Percentiles rank a stretch among this genome's conserved stretches.
Evolutionary conservation across 129 eudicot genomes (phyloP).

Genomic region (sunflower (Helianthus annuus)): HanXRQr2.0-SUNRISE NC_035441.2:62258727-62259226

Average conservation of each 20-base stretch:
- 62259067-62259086: conserved; percentile 54
- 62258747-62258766: too few species aligned
- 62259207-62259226: neutral
- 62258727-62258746: too few species aligned
- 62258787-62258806: too few species aligned
- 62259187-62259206: conserved; percentile 22
- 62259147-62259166: conserved; percentile 97
- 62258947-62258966: conserved; percentile 83
- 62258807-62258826: too few species aligned
- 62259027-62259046: neutral
- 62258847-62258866: neutral
- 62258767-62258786: too few species aligned
- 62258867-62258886: conserved; percentile 49
- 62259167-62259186: conserved; percentile 21
- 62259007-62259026: neutral
- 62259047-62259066: neutral
- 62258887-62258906: conserved; percentile 58
- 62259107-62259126: conserved; percentile 85
- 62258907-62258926: conserved; percentile 70
- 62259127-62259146: conserved; percentile 57
- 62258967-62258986: conserved; percentile 91
- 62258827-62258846: too few species aligned
- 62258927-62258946: conserved; percentile 58
- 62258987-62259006: conserved; percentile 87
- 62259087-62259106: conserved; percentile 73